A percentile compares a stretch with the other conserved stretches of the same genome.
phyloP scores from a whole-genome alignment of 257 asterid species.

The Solanum sparsipilum region DNA sequence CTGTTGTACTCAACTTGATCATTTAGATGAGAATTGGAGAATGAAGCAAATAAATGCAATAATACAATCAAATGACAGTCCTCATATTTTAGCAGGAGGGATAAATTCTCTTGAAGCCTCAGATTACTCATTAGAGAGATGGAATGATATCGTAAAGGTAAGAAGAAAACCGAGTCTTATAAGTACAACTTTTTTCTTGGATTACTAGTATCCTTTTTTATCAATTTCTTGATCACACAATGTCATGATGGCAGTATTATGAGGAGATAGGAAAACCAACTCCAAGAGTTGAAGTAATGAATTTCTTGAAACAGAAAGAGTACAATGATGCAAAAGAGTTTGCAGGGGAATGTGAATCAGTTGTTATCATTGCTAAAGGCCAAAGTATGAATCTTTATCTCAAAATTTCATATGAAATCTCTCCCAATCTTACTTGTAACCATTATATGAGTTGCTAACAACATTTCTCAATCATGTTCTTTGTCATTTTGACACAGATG shows the following conservation, averaged over 20 bases:
- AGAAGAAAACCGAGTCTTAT: too few relatives aligned
- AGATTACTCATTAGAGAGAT: conserved; percentile 75
- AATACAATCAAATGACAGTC: conserved; percentile 52
- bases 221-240: neutral
- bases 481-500: conserved; percentile 35
- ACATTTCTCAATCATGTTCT: neutral
- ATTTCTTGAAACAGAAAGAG: conserved; percentile 52
- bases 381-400: conserved; percentile 43
- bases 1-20: conserved; percentile 86
- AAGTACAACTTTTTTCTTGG: neutral
- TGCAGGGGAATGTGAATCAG: conserved; percentile 78
- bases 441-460: neutral
- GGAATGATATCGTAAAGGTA: conserved; percentile 88
- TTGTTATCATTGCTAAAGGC: conserved; percentile 90
- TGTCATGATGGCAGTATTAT: conserved; percentile 32
- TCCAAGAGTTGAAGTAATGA: conserved; percentile 65
- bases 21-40: conserved; percentile 81
- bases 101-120: conserved; percentile 81
- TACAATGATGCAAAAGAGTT: conserved; percentile 66
- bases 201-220: neutral
- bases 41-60: conserved; percentile 72
- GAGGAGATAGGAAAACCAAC: conserved; percentile 84
- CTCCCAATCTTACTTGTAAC: neutral
- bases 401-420: neutral
- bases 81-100: conserved; percentile 80